These are phyloP conservation scores for Yamadazyma diospyri DNA, from an alignment of 1,139 yeast species.

Conservation along the genomic window DNA sequence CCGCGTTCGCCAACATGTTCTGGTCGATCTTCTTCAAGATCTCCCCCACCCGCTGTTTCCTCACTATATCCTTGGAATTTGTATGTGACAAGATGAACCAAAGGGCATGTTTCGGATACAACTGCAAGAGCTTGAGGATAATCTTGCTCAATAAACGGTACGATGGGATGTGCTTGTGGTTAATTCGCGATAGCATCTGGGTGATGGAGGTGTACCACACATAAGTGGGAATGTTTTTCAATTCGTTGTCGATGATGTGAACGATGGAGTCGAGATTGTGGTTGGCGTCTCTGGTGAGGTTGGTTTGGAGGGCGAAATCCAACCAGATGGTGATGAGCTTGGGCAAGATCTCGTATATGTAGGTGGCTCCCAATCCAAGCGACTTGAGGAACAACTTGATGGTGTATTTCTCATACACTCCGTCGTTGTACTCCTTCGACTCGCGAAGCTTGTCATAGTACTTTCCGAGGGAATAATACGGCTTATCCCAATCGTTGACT, in stretches of 20 bases:
- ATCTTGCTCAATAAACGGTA: constrained; percentile 54
- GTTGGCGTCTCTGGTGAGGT: constrained; percentile 27
- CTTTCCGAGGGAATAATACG: constrained; percentile 76
- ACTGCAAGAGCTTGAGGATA: constrained; percentile 51
- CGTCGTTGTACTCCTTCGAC: constrained; percentile 48
- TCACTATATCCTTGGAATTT: constrained; percentile 58
- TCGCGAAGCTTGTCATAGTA: constrained; percentile 78
- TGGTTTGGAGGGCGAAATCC: constrained; percentile 58
- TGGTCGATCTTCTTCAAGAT: constrained; percentile 19
- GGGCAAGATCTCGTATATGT: constrained; percentile 82
- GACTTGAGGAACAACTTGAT: constrained; percentile 66
- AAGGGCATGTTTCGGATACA: constrained; percentile 77
- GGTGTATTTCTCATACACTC: constrained; percentile 65
- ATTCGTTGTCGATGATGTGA: constrained; percentile 48
- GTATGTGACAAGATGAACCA: constrained; percentile 82
- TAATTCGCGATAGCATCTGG: constrained; percentile 77
- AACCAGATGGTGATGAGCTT: constrained; percentile 89
- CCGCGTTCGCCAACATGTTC: constrained; percentile 19
- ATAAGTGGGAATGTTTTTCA: constrained; percentile 50
- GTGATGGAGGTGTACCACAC: constrained; percentile 87
- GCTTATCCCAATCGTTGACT: constrained; percentile 71
- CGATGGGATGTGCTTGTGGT: constrained; percentile 60
- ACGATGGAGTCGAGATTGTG: constrained; percentile 46
- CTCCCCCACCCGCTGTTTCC: constrained; percentile 50
- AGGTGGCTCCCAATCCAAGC: constrained; percentile 63